phyloP scores from a whole-genome alignment of 1,139 yeast genomes.

The Debaryomyces psychrophilus region DNA sequence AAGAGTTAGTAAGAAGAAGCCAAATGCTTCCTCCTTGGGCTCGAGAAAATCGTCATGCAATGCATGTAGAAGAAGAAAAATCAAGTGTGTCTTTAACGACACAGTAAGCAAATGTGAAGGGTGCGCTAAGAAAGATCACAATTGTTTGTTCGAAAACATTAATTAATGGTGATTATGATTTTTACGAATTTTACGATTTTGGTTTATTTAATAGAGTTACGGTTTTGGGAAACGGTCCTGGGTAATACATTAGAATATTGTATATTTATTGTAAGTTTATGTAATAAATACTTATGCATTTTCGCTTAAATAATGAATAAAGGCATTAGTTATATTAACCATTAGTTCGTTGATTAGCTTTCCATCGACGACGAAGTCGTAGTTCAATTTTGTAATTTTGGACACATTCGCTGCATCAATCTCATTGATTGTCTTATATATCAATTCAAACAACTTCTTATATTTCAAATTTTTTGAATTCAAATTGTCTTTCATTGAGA shows the following conservation, averaged over 20 bases:
- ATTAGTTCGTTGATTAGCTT: constrained; percentile 24
- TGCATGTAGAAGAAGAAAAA: constrained; percentile 43
- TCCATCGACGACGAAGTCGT: constrained; percentile 41
- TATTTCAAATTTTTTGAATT: constrained; percentile 43
- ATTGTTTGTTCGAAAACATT: constrained; percentile 32
- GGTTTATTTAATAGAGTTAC: constrained; percentile 1
- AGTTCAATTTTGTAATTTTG: constrained; percentile 37
- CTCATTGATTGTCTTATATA: constrained; percentile 39
- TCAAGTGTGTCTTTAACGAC: constrained; percentile 38
- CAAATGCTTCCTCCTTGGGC: constrained; percentile 1
- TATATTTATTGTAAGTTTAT: constrained; percentile 4
- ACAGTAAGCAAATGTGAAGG: constrained; percentile 38
- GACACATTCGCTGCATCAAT: constrained; percentile 21
- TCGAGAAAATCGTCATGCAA: constrained; percentile 39
- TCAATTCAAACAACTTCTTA: constrained; percentile 44
- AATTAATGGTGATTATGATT: neutral
- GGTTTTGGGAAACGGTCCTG: constrained; percentile 3
- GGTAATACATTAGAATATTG: constrained; percentile 9
- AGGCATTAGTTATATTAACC: constrained; percentile 29
- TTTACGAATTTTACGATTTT: neutral
- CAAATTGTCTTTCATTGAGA: constrained; percentile 42
- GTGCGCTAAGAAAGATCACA: constrained; percentile 38
- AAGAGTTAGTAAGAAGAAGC: constrained; percentile 6
- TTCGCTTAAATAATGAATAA: constrained; percentile 13
- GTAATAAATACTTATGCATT: constrained; percentile 7